A percentile compares a stretch with the other conserved stretches of the same genome.
These are phyloP conservation scores for Globisporangium nunn DNA, from an alignment of 352 stramenopile species.

Conservation along the genomic window DNA sequence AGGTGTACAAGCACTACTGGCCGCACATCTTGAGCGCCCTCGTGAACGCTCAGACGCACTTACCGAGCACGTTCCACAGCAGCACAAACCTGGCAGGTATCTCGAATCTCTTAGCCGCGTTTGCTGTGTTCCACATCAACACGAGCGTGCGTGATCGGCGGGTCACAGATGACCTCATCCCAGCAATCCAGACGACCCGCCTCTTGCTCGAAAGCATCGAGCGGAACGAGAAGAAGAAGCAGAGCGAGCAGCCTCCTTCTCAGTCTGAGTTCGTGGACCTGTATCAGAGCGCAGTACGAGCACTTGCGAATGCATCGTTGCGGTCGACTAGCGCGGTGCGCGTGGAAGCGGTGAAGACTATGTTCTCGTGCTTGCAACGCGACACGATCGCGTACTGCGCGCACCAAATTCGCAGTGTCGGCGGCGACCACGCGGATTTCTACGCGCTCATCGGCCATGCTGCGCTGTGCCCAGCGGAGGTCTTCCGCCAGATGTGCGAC, in stretches of 20 bases:
- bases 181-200: slow-evolving; percentile 28
- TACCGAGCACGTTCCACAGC: slow-evolving; percentile 12
- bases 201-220: slow-evolving; percentile 22
- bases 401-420: not conserved
- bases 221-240: not conserved
- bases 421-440: slow-evolving; percentile 5
- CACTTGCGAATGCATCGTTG: slow-evolving; percentile 31
- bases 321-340: slow-evolving; percentile 24
- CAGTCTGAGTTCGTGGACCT: slow-evolving; percentile 5
- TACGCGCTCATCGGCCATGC: slow-evolving; percentile 24
- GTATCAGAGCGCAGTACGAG: slow-evolving; percentile 20
- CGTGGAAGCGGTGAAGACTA: slow-evolving; percentile 30
- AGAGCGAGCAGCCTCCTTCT: not conserved
- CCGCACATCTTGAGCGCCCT: slow-evolving; percentile 43
- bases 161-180: slow-evolving; percentile 28
- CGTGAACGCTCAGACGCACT: slow-evolving; percentile 22
- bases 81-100: not conserved
- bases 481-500: slow-evolving; percentile 34
- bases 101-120: slow-evolving; percentile 26
- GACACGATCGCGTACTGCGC: slow-evolving; percentile 22
- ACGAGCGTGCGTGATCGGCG: slow-evolving; percentile 30
- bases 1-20: slow-evolving; percentile 56
- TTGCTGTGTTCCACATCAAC: slow-evolving; percentile 37
- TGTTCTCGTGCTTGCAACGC: slow-evolving; percentile 33
- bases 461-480: slow-evolving; percentile 34